phyloP scores from a whole-genome alignment of 129 eudicot species.

The Lonicera japonica region DNA sequence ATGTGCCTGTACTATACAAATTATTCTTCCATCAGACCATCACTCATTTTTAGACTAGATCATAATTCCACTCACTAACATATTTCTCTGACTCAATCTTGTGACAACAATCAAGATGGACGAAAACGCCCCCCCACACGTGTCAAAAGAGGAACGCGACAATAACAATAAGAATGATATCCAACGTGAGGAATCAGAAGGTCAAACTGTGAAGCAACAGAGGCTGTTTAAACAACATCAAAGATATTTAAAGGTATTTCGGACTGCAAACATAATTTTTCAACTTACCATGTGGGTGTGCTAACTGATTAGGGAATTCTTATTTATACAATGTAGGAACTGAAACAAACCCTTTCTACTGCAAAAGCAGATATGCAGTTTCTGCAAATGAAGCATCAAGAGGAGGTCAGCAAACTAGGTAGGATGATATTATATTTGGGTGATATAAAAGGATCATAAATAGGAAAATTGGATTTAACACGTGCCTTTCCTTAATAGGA shows the following conservation, averaged over 20 bases:
- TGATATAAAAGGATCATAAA: neutral
- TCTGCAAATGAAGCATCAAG: conserved; percentile 49
- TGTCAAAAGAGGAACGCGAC: conserved; percentile 20
- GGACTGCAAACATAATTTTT: neutral
- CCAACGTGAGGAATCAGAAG: conserved; percentile 15
- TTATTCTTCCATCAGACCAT: too few relatives aligned
- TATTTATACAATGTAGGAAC: conserved; percentile 24
- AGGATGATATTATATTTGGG: conserved; percentile 3
- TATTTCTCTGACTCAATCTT: too few relatives aligned
- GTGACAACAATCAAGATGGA: conserved; percentile 36
- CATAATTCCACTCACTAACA: neutral
- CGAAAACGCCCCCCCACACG: conserved; percentile 2
- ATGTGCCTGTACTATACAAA: too few relatives aligned
- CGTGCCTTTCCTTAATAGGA: conserved; percentile 24
- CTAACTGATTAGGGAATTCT: conserved; percentile 5
- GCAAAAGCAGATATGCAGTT: conserved; percentile 51
- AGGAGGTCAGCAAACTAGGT: conserved; percentile 62
- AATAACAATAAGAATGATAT: conserved; percentile 3
- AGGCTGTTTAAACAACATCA: conserved; percentile 50
- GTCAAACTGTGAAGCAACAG: conserved; percentile 23
- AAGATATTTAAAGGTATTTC: conserved; percentile 41
- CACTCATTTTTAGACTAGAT: too few relatives aligned
- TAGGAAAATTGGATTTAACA: conserved; percentile 1
- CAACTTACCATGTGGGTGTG: neutral
- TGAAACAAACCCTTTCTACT: conserved; percentile 40